Base-by-base conservation (phyloP, 371 early-diverging fungal genomes). In the Rhizomucor pusillus region DNA sequence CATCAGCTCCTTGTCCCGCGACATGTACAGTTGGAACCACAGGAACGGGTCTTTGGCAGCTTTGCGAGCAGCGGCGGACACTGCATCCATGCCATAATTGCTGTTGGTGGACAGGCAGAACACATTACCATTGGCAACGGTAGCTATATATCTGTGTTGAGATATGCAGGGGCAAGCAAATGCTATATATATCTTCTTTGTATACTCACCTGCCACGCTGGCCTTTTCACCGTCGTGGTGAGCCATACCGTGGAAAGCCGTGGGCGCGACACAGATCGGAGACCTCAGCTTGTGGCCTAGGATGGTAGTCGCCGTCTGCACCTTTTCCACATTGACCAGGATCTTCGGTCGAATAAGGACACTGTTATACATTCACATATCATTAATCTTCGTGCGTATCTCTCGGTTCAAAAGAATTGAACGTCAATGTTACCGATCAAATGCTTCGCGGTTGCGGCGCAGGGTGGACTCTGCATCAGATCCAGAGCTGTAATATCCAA, bases 391-490 rank as follows among this genome's bases (percentile, higher is more conserved):
- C 14, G 2, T 14, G 11, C 37, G 23, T 34, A 14, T 36, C 6
- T 23, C 24, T 47, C 19, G 6, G 22, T 47, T 11, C 37, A 37
- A 37, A 37, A 37, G 19, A 91, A 64, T 71, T 82, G 85, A n/a
- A n/a, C n/a, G n/a, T n/a, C n/a, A n/a, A n/a, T n/a, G n/a, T 29
- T 40, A 89, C 80, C 89, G 82, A 49, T 84, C 83, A 62, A 84
- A 90, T 6, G 88, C 88, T 48, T 53, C 75, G 46, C 77, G 79
- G 66, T 95, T 95, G 58, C 91, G 93, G 20, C 78, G 66, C 63
- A 89, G 66, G 5, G 93, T 88, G 35, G 91, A 76, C 78, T 92
- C 90, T 62, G 91, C 91, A 59, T 91, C 90, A 4, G 91, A 79
- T 11, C 90, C 91, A 13, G 85, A 85, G 50, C 79, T 75, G 62